Base-by-base conservation (phyloP, 73 alveolate genomes). In the Paramecium sexaurelia region DNA sequence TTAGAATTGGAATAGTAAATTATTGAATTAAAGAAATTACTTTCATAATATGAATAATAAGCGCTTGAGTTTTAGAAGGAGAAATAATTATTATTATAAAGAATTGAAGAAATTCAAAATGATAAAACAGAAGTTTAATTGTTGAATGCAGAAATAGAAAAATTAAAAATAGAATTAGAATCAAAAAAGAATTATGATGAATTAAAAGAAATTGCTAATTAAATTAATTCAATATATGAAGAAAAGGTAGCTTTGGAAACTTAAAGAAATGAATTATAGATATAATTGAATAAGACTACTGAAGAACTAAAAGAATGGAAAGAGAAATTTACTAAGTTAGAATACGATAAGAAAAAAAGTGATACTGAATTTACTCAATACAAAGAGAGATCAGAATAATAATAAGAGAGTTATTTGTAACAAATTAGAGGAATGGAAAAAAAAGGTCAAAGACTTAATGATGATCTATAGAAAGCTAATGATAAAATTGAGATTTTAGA, bases 151-250 rank as follows among this genome's bases (percentile, higher is more conserved):
- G 55, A 71, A 71, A 37, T 71, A 35, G 86, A 71, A 10, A 35
- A 71, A 71, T 71, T 71, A 35, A 71, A 71, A 40, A 33, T 1
- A 33, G 86, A 71, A 4, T 71, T 71, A 71, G 66, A 71, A n/a
- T 27, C 26, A 13, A 35, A 35, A 71, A 5, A 71, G 26, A 20
- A 71, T 35, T 71, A 71, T 71, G 66, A 71, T 0, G 56, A 35
- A 35, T 71, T 71, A n/a, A 71, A 71, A 71, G 83, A 61, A 8
- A 29, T 1, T 2, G 83, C 47, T 13, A 61, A 19, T 61, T 61
- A 61, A 61, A 61, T 61, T 26, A 61, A 26, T 29, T 10, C 83
- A 10, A 24, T 61, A 8, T 61, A 61, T 61, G 83, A 61, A 29
- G 83, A 61, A 24, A 61, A 61, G 7, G 43, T 61, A 8, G 20